A percentile compares a stretch with the other conserved stretches of the same genome.
These are phyloP conservation scores for Rubia tinctorum DNA, from an alignment of 305 asterid species.

Conservation along the genomic window DNA sequence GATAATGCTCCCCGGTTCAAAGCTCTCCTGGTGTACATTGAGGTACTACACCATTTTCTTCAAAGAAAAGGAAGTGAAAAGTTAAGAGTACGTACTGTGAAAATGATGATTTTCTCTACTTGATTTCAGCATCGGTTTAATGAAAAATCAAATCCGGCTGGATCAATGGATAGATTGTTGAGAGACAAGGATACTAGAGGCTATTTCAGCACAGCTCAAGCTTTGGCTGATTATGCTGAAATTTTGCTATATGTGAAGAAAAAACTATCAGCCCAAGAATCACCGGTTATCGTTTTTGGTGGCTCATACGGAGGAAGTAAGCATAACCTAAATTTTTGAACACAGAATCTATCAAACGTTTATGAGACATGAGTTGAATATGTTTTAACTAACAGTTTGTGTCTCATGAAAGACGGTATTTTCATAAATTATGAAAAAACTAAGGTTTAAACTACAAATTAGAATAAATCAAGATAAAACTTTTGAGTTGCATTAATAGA, in stretches of 20 bases:
- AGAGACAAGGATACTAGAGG: constrained; percentile 16
- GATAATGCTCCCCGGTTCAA: constrained; percentile 62
- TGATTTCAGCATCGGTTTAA: constrained; percentile 26
- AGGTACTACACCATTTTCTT: constrained; percentile 31
- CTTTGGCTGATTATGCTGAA: constrained; percentile 36
- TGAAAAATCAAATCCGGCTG: constrained; percentile 26
- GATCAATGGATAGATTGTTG: constrained; percentile 17
- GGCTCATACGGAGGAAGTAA: constrained; percentile 37
- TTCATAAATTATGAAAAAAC: too few species aligned
- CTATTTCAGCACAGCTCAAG: constrained; percentile 29
- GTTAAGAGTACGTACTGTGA: neutral
- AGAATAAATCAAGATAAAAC: too few species aligned
- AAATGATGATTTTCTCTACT: neutral
- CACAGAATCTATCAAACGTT: too few species aligned
- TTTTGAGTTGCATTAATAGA: too few species aligned
- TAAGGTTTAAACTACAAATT: too few species aligned
- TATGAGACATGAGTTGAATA: too few species aligned
- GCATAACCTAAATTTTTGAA: neutral
- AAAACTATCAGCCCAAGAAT: constrained; percentile 15
- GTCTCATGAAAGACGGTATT: too few species aligned
- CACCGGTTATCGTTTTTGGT: constrained; percentile 29
- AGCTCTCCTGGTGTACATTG: constrained; percentile 58
- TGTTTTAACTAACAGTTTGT: too few species aligned
- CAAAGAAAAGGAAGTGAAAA: neutral
- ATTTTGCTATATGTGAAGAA: constrained; percentile 21